These are phyloP conservation scores for Peziza echinospora DNA, from an alignment of 495 filamentous ascomycete genomes.

Conservation along the genomic window DNA sequence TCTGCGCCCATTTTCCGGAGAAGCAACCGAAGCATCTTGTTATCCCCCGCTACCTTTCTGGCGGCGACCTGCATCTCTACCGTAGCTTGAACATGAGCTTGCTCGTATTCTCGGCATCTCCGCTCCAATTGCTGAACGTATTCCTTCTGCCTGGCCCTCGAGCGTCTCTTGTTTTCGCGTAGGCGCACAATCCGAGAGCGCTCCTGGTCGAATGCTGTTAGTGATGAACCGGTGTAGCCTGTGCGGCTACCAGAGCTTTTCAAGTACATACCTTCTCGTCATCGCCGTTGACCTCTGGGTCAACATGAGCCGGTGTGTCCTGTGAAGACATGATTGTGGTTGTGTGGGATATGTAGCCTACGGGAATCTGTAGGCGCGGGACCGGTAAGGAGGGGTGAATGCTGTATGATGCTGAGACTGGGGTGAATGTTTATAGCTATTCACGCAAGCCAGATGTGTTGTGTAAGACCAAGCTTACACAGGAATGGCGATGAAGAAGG, in stretches of 20 bases:
- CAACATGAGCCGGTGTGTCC: not conserved
- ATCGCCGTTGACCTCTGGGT: not conserved
- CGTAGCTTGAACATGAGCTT: conserved; percentile 26
- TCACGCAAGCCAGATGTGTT: too few species aligned
- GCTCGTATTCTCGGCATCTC: conserved; percentile 28
- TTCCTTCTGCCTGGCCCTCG: conserved; percentile 38
- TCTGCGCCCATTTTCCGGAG: conserved; percentile 20
- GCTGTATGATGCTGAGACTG: too few species aligned
- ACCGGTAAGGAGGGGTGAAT: not conserved
- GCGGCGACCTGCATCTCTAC: conserved; percentile 32
- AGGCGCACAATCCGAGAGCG: conserved; percentile 4
- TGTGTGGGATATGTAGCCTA: too few species aligned
- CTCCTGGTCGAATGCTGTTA: not conserved
- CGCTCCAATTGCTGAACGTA: conserved; percentile 39
- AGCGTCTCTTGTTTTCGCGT: conserved; percentile 45
- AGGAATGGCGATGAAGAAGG: too few species aligned
- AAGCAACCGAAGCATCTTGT: conserved; percentile 25
- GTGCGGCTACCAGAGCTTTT: not conserved
- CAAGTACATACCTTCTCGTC: not conserved
- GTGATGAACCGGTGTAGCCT: not conserved
- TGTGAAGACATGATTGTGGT: not conserved
- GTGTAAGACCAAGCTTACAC: too few species aligned
- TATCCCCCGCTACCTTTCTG: conserved; percentile 29
- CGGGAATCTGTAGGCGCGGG: not conserved
- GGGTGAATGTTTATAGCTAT: too few species aligned